Evolutionary conservation across 2,329 filamentous ascomycete species (phyloP).

Genomic region (Aspergillus transmontanensis): DNA sequence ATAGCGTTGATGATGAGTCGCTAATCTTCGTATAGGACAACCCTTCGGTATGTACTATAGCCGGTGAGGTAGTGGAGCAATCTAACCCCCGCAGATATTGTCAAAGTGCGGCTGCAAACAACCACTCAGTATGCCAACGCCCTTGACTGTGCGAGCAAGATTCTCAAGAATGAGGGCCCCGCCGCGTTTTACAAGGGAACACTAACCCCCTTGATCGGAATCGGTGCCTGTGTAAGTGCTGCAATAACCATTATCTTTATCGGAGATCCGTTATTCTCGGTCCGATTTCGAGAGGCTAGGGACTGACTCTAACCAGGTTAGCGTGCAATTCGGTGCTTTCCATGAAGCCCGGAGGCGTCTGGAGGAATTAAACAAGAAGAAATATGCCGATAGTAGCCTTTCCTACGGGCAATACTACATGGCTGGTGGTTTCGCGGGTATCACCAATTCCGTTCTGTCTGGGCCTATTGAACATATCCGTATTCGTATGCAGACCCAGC

Average conservation of each 20-base stretch:
- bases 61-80: constrained; percentile 7
- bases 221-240: constrained; percentile 82
- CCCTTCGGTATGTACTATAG: constrained; percentile 59
- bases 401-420: constrained; percentile 86
- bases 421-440: constrained; percentile 86
- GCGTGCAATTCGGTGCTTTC: constrained; percentile 98
- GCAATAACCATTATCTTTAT: neutral
- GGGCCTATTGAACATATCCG: constrained; percentile 95
- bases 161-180: constrained; percentile 84
- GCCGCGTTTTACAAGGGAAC: constrained; percentile 98
- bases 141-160: constrained; percentile 75
- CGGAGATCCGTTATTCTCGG: neutral
- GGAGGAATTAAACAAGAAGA: constrained; percentile 69
- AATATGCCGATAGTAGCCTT: constrained; percentile 54
- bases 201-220: constrained; percentile 88
- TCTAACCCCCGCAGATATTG: constrained; percentile 66
- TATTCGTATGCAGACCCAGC: constrained; percentile 94
- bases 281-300: neutral
- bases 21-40: constrained; percentile 55
- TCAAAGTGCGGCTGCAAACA: constrained; percentile 97
- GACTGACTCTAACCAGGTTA: constrained; percentile 52
- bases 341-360: constrained; percentile 86
- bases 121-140: constrained; percentile 79
- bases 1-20: constrained; percentile 9
- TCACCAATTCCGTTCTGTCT: constrained; percentile 86